Evolutionary conservation across 2,329 filamentous ascomycete genomes (phyloP).

Genomic region (Periconia macrospinosa): DNA sequence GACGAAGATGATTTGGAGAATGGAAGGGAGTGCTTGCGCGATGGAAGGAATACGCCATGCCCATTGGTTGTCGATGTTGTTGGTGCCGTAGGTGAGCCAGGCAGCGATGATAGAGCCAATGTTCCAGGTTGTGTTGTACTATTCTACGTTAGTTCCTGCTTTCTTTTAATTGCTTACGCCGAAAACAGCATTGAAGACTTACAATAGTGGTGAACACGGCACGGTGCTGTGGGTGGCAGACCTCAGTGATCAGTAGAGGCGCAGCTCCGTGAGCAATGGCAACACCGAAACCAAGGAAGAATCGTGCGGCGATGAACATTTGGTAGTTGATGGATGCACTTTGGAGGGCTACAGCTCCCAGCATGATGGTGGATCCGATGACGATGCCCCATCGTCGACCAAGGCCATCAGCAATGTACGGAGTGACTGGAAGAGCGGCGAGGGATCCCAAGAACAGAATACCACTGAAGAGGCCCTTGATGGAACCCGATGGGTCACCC

Average conservation of each 20-base stretch:
- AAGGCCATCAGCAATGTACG: conserved; percentile 28
- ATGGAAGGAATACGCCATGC: conserved; percentile 56
- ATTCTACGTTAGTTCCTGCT: neutral
- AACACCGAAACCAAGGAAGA: conserved; percentile 30
- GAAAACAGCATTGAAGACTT: neutral
- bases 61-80: conserved; percentile 48
- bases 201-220: conserved; percentile 32
- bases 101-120: conserved; percentile 56
- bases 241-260: conserved; percentile 46
- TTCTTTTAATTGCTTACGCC: neutral
- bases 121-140: conserved; percentile 53
- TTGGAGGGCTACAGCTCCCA: conserved; percentile 27
- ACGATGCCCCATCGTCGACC: conserved; percentile 29
- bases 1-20: conserved; percentile 46
- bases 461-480: conserved; percentile 31
- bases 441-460: conserved; percentile 29
- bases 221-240: conserved; percentile 43
- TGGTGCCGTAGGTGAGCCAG: conserved; percentile 47
- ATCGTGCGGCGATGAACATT: conserved; percentile 31
- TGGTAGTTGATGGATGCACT: conserved; percentile 26
- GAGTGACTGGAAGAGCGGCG: conserved; percentile 23
- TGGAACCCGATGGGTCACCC: conserved; percentile 23
- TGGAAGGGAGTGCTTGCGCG: conserved; percentile 50
- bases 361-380: conserved; percentile 31
- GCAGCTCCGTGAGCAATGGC: conserved; percentile 27